Evolutionary conservation across 192 early-diverging fungal genomes (phyloP), one percentile per base, ranked within the genome.

Genomic region (Podila verticillata): DNA sequence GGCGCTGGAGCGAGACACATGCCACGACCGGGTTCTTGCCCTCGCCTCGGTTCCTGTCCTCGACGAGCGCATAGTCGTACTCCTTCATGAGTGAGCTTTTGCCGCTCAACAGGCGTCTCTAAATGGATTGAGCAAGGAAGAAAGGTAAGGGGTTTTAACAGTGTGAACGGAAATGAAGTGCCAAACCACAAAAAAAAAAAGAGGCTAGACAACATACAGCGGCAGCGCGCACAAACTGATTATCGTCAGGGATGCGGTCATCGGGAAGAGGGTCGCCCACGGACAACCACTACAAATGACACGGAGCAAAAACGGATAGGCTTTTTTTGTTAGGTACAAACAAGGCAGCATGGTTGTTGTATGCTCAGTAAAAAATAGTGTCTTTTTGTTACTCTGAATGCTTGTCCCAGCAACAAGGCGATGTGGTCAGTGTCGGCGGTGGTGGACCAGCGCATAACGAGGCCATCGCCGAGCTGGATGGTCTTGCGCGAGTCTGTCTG

Each of bases 371-470:
- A 44, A 15, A 10, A 10, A 44, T 5, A 44, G 12, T 17, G 39
- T 15, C n/a, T 5, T 24, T 54, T 24, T 49, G 24, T 26, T 80
- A 72, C 77, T 51, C 57, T 56, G 57, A 80, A 80, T 0, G 48
- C 9, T n/a, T 80, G 65, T 20, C 48, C 61, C 15, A 80, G 2
- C 24, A 72, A 61, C 26, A 39, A 31, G 15, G 24, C 17, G 12
- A 80, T 44, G 31, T 80, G 72, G 7, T 67, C 70, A 15, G 66
- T 63, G 20, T 80, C 77, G 9, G 65, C 68, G 20, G 62, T 57
- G 30, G 70, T 80, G 44, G 77, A 80, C 77, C 77, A 80, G 22
- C 77, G 69, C 69, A 80, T 63, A 61, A 72, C 64, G 39, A 72
- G 69, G 0, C 77, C 77, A 17, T 72, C 39, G 2, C 65, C 77